Base-by-base conservation (phyloP, 305 asterid genomes). In the Salvia sclarea region DNA sequence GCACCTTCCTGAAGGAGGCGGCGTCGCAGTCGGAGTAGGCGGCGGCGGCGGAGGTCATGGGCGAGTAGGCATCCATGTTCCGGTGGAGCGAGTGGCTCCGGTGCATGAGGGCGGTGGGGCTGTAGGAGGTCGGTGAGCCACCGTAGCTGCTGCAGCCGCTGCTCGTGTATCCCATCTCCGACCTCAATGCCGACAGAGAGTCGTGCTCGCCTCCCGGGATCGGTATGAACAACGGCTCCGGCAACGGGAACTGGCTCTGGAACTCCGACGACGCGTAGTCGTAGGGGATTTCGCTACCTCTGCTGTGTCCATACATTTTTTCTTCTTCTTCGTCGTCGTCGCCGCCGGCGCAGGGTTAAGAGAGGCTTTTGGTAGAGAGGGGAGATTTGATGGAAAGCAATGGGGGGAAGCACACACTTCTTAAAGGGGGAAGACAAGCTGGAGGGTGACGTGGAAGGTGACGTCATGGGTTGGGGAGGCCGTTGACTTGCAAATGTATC, bases 141-240 rank as follows among this genome's bases (percentile, higher is more conserved):
- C 83, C 87, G 28, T 83, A 84, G 78, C 96, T 88, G 83, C 93
- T 85, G 71, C 95, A 81, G 12, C 94, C 87, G 66, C 81, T 73
- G 76, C 86, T 82, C 18, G 88, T 81, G 75, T 83, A 79, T 3
- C 85, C 76, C 3, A 81, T 17, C 73, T 87, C 91, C 18, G 93
- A 71, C 73, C 84, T 75, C 73, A 87, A 54, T 14, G 82, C 78
- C 0, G 87, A 73, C 1, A 84, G 16, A 0, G 87, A 80, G 74
- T 85, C 96, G 53, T 72, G 87, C 10, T 67, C 73, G 4, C 21
- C 59, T 0, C 59, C 40, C 6, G 91, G 88, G 24, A 85, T 81
- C 16, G 93, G 76, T 13, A 79, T 86, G 61, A 72, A 54, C 4
- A 66, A 6, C 4, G 78, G 78, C 8, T 74, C 66, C 6, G 83